Conservation (phyloP, 345 rosid genomes). For the Arabis hirsuta region DNA sequence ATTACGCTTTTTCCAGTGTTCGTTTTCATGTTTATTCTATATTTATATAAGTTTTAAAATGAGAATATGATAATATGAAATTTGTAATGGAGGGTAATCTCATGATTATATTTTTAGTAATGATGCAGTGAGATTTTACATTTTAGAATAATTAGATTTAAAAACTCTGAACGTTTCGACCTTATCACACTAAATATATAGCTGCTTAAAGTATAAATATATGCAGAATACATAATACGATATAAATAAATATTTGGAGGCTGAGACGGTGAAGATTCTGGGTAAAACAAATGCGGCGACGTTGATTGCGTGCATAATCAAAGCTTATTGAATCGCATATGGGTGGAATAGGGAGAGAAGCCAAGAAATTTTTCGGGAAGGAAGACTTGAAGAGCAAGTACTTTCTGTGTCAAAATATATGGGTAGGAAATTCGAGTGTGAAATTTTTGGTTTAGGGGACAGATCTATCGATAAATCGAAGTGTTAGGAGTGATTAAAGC, state of each 20-base stretch:
- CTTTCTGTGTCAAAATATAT: no score
- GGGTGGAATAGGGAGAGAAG: no score
- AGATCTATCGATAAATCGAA: no score
- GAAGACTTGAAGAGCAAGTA: no score
- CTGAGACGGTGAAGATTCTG: no score
- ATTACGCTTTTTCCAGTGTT: not conserved
- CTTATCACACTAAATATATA: constrained; percentile 5
- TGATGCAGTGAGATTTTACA: constrained; percentile 30
- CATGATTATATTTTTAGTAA: constrained; percentile 23
- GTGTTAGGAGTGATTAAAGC: no score
- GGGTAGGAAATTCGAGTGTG: no score
- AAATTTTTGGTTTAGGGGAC: no score
- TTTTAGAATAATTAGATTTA: constrained; percentile 11
- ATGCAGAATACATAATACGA: not conserved
- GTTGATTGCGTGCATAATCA: no score
- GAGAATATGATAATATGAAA: not conserved
- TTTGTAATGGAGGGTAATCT: constrained; percentile 7
- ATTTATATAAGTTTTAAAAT: not conserved
- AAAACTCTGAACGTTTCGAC: constrained; percentile 10
- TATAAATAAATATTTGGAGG: not conserved
- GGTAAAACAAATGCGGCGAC: no score
- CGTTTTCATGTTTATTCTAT: not conserved
- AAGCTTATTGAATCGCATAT: no score
- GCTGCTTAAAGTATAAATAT: not conserved
- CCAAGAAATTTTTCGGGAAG: no score